Evolutionary conservation across 192 early-diverging fungal species (phyloP).

Genomic region (Bifiguratus adelaidae): DNA sequence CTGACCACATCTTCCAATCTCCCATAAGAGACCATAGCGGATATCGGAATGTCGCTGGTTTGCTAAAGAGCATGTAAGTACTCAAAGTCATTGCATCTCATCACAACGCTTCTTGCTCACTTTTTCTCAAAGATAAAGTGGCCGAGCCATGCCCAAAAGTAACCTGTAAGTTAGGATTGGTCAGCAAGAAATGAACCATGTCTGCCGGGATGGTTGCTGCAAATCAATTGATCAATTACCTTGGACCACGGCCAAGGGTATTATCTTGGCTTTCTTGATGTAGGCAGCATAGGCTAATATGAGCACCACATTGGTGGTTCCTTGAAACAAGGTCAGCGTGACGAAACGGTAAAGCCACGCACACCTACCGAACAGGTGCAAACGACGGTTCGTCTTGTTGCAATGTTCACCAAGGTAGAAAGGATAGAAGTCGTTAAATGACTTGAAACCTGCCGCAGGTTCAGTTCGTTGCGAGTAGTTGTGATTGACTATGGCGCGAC

Average conservation of each 20-base stretch:
- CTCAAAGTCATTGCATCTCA: neutral
- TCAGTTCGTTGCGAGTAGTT: slow-evolving; percentile 30
- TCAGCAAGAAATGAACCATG: neutral
- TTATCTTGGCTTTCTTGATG: slow-evolving; percentile 13
- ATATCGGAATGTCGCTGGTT: slow-evolving; percentile 63
- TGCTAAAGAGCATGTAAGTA: slow-evolving; percentile 26
- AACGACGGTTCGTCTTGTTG: slow-evolving; percentile 33
- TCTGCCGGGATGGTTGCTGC: neutral
- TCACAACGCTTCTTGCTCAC: slow-evolving; percentile 2
- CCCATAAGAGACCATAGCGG: slow-evolving; percentile 49
- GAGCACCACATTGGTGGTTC: slow-evolving; percentile 18
- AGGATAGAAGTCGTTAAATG: slow-evolving; percentile 54
- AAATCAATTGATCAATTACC: slow-evolving; percentile 4
- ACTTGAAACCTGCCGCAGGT: slow-evolving; percentile 25
- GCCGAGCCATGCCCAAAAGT: slow-evolving; percentile 56
- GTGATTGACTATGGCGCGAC: slow-evolving; percentile 27
- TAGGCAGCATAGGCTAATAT: slow-evolving; percentile 14
- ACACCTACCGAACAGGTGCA: slow-evolving; percentile 39
- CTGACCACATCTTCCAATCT: slow-evolving; percentile 43
- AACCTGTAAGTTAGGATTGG: slow-evolving; percentile 19
- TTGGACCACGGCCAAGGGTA: slow-evolving; percentile 22
- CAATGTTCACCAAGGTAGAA: slow-evolving; percentile 57
- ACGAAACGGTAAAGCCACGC: neutral
- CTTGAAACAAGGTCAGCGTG: slow-evolving; percentile 4
- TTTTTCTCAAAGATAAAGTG: slow-evolving; percentile 53